Evolutionary conservation across 257 asterid species (phyloP), one percentile per base, ranked within the genome.

Genomic region (Linderniella brevidens): DNA sequence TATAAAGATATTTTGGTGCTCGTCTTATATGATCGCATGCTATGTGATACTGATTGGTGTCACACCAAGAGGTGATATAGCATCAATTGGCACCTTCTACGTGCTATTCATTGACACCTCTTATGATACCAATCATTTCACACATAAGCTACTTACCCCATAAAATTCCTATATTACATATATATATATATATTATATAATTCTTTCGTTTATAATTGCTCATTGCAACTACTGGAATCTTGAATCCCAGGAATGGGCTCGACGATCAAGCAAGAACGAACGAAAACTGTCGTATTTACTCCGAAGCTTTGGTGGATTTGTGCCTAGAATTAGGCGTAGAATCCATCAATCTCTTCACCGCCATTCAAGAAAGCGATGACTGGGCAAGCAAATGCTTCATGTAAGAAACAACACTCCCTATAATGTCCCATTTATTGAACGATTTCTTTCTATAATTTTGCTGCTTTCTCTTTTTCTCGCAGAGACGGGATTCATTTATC

Each of bases 401-500:
- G 82, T 72, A 62, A 60, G 73, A 63, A n/a, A n/a, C n/a, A n/a
- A 16, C 43, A 12, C 45, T 13, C 12, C 4, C n/a, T 5, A 7
- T 11, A 13, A 47, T 48, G 29, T 49, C 8, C 35, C 29, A 39
- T 35, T 32, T 4, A 6, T 8, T 41, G 0, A 9, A 17, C 14
- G 8, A 48, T 17, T 36, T 37, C 25, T 25, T 6, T 13, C 7
- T 19, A 39, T 13, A 39, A 10, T 2, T 9, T 39, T 37, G 40
- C 15, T 39, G 4, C 3, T 13, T 3, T 11, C 9, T 13, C 13
- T 39, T 39, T 10, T 2, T 2, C 15, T 39, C 56, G 57, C 32
- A 79, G 92, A 50, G 86, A 76, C 14, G 92, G 92, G 11, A 66
- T 79, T 48, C 92, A 79, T 68, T 70, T 73, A 12, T 35, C 80